Base-by-base conservation (phyloP, 805 yeast genomes). In the Pichia cephalocereana region DNA sequence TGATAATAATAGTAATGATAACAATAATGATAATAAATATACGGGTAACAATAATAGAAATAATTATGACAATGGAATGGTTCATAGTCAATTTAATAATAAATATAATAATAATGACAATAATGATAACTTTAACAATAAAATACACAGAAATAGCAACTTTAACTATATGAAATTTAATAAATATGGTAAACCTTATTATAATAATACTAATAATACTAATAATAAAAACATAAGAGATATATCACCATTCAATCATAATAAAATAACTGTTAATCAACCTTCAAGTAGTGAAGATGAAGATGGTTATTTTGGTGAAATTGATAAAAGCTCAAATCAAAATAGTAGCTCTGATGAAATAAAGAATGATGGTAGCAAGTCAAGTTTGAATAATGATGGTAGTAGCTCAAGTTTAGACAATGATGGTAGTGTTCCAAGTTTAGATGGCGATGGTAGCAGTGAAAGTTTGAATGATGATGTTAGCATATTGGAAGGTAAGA, bases 1-100 rank as follows among this genome's bases (percentile, higher is more conserved):
- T 64, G n/a, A 39, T 26, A n/a, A 27, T 6, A 40, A 40, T 30
- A 19, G 6, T 30, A 26, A 27, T 26, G 15, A 28, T 8, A 40
- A 40, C 14, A 27, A n/a, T 27, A 30, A 41, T 11, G 27, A 23
- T 30, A 26, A 40, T 10, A 40, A 40, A n/a, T 15, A 40, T 15
- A 27, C 15, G 12, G 42, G 32, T 40, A 40, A 40, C 12, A 40
- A 39, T 18, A 39, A 39, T 39, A 39, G 4, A 19, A 23, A 39
- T 39, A 19, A 19, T 39, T 19, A 39, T 11, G 18, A 26, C 18
- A 39, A 23, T 19, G 37, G 8, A 34, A 34, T 8, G 37, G 17
- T 15, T 34, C n/a, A 15, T 34, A 9, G 14, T 11, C 32, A 31
- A 11, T 6, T n/a, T 34, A 34, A 34, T 4, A 34, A n/a, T 34